Percentiles rank a stretch among this genome's conserved stretches.
Conservation (phyloP, 768 basidiomycete species). For the Mycena filopes region DNA sequence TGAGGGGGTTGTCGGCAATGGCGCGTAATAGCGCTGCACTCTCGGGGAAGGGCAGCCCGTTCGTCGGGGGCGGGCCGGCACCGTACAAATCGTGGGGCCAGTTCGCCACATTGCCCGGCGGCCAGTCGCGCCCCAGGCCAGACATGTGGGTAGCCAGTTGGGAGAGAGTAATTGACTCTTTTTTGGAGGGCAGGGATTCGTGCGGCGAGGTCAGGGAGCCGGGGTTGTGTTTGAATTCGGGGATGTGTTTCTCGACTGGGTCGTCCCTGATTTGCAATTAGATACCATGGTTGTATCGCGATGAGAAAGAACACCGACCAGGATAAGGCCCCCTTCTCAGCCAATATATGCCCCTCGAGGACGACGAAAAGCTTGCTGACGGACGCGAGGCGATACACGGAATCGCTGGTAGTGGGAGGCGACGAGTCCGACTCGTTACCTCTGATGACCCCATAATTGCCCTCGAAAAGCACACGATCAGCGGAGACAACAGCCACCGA, state of each 20-base stretch:
- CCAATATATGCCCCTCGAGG: constrained; percentile 49
- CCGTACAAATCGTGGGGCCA: constrained; percentile 51
- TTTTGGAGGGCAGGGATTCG: background rate
- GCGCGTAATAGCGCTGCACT: constrained; percentile 39
- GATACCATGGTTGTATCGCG: no score
- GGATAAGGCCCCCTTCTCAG: constrained; percentile 44
- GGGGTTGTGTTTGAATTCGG: constrained; percentile 39
- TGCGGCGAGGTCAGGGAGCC: no score
- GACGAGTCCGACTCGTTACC: constrained; percentile 43
- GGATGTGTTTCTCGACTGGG: constrained; percentile 45
- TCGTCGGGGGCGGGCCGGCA: constrained; percentile 47
- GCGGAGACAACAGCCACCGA: constrained; percentile 52
- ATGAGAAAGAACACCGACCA: constrained; percentile 43
- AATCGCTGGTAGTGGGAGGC: constrained; percentile 39
- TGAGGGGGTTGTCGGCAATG: constrained; percentile 39
- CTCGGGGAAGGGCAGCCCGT: constrained; percentile 50
- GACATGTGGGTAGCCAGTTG: constrained; percentile 37
- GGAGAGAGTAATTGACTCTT: constrained; percentile 36
- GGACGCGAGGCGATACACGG: constrained; percentile 53
- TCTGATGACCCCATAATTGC: constrained; percentile 44
- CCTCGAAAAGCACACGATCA: constrained; percentile 47
- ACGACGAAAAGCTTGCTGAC: constrained; percentile 51
- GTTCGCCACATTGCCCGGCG: constrained; percentile 40
- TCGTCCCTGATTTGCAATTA: constrained; percentile 57
- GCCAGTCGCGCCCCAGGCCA: constrained; percentile 13